These are phyloP conservation scores for Podochytrium sp. DNA, from an alignment of 192 early-diverging fungal genomes.

Conservation along the genomic window DNA sequence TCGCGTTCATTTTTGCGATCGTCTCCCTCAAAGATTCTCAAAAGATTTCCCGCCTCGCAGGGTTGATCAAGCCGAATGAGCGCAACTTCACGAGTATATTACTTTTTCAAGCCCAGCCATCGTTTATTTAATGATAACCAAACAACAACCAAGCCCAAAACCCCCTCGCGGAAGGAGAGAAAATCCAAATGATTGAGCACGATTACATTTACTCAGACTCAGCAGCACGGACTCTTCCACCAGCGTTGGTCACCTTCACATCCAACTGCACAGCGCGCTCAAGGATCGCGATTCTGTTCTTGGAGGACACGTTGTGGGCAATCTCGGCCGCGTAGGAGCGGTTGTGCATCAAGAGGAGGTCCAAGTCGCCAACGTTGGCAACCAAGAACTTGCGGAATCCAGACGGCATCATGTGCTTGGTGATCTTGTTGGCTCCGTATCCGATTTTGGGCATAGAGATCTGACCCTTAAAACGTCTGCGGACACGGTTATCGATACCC, in stretches of 20 bases:
- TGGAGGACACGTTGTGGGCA: constrained; percentile 94
- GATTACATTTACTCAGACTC: constrained; percentile 35
- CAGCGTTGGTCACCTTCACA: constrained; percentile 95
- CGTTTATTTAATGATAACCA: too few relatives aligned
- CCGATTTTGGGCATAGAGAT: constrained; percentile 99
- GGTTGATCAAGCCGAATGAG: too few relatives aligned
- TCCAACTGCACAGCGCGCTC: constrained; percentile 94
- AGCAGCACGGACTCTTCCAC: constrained; percentile 72
- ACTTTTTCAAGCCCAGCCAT: too few relatives aligned
- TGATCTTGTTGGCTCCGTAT: constrained; percentile 96
- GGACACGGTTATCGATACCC: constrained; percentile 99
- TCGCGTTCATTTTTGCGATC: too few relatives aligned
- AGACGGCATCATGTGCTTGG: constrained; percentile 94
- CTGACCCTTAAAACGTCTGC: constrained; percentile 97
- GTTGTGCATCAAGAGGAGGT: constrained; percentile 99
- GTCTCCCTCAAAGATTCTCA: too few relatives aligned
- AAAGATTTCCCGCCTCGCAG: too few relatives aligned
- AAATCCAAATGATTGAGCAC: neutral
- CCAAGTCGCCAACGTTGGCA: constrained; percentile 89
- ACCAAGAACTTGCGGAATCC: constrained; percentile 99
- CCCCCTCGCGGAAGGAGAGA: too few relatives aligned
- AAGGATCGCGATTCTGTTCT: constrained; percentile 90
- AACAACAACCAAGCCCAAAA: too few relatives aligned
- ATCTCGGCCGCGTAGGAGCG: constrained; percentile 98
- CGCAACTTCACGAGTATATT: too few relatives aligned